Conservation (phyloP, 2,329 filamentous ascomycete genomes). For the Sporothrix brunneoviolacea region DNA sequence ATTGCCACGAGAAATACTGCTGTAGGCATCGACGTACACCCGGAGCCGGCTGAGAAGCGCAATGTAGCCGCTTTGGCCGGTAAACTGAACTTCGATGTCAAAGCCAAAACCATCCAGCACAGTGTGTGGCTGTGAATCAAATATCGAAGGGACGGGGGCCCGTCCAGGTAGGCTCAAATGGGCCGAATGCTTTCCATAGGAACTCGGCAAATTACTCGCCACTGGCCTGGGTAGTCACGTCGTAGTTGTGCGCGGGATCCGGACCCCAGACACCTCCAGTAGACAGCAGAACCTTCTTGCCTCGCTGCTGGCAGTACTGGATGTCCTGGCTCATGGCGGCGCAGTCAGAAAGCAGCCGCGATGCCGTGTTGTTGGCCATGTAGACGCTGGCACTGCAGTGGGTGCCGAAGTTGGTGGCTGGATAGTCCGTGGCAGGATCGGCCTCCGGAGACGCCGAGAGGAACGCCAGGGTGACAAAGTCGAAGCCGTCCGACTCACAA, state of each 20-base stretch:
- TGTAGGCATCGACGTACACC: not conserved
- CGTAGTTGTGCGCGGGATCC: not conserved
- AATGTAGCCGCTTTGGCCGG: not conserved
- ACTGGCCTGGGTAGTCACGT: slow-evolving; percentile 5
- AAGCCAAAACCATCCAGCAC: slow-evolving; percentile 11
- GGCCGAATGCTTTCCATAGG: slow-evolving; percentile 6
- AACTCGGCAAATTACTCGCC: slow-evolving; percentile 11
- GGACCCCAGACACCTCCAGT: slow-evolving; percentile 1
- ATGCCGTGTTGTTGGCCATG: not conserved
- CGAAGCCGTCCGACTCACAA: slow-evolving; percentile 8
- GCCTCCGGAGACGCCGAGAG: slow-evolving; percentile 6
- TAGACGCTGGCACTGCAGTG: slow-evolving; percentile 1
- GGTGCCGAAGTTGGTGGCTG: slow-evolving; percentile 4
- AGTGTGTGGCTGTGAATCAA: not conserved
- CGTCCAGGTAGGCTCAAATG: not conserved
- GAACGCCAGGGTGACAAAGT: slow-evolving; percentile 4
- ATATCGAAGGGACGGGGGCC: slow-evolving; percentile 8
- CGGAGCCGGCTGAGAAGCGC: slow-evolving; percentile 5
- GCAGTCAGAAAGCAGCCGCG: slow-evolving; percentile 4
- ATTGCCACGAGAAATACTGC: not conserved
- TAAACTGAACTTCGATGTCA: slow-evolving; percentile 3
- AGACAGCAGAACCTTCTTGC: slow-evolving; percentile 5
- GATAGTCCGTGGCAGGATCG: slow-evolving; percentile 6
- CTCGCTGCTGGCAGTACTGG: slow-evolving; percentile 4
- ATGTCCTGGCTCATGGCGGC: not conserved